Conservation (phyloP, 2,329 filamentous ascomycete genomes). For the Chalara sp. region DNA sequence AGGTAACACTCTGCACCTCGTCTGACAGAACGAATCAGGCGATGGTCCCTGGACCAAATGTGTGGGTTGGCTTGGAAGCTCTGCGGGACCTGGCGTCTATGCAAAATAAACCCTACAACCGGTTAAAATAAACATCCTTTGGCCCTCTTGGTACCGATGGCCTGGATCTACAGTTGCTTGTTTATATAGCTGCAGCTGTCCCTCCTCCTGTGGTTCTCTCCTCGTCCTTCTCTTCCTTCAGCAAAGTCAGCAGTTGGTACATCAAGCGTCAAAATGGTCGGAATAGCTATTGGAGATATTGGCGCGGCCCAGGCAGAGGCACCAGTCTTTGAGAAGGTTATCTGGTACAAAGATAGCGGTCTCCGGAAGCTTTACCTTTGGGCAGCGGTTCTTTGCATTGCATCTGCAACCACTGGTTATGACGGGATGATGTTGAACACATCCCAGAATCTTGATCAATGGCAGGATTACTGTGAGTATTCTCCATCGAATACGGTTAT, state of each 20-base stretch:
- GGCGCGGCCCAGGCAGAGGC: conserved; percentile 34
- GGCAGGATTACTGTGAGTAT: conserved; percentile 37
- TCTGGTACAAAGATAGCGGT: conserved; percentile 50
- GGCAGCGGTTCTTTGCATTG: conserved; percentile 47
- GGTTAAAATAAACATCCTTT: too few relatives aligned
- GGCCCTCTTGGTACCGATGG: too few relatives aligned
- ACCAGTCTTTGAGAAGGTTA: conserved; percentile 46
- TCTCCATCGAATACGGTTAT: too few relatives aligned
- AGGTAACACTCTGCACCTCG: too few relatives aligned
- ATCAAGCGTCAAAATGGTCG: background rate
- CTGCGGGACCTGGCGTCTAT: too few relatives aligned
- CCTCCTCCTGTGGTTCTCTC: background rate
- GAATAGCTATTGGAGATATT: background rate
- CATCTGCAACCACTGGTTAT: conserved; percentile 55
- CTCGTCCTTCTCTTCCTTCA: background rate
- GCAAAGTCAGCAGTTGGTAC: background rate
- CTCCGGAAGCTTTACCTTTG: conserved; percentile 49
- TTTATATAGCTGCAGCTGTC: too few relatives aligned
- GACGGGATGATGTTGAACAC: conserved; percentile 55
- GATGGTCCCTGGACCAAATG: too few relatives aligned
- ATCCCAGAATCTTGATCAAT: conserved; percentile 48
- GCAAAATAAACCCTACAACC: too few relatives aligned
- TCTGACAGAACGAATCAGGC: too few relatives aligned
- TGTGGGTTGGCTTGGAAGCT: too few relatives aligned
- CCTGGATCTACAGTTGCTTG: too few relatives aligned